Percentiles rank a stretch among this genome's conserved stretches.
These are phyloP conservation scores for Aspergillus fumigatus DNA, from an alignment of 2,329 filamentous ascomycete genomes.

Conservation along the genomic window DNA sequence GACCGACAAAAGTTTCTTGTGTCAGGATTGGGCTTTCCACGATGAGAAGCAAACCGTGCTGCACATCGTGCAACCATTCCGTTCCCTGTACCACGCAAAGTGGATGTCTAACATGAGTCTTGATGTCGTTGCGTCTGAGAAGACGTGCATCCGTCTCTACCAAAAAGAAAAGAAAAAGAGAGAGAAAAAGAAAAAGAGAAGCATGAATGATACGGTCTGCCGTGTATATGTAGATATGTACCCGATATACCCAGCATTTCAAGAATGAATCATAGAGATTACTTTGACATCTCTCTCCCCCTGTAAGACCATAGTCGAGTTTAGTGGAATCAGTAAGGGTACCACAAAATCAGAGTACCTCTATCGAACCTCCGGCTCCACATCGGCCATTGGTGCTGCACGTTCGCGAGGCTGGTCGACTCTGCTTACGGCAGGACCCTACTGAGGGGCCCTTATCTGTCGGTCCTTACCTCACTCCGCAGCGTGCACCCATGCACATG, in stretches of 20 bases:
- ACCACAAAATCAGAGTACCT: not conserved
- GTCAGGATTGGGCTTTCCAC: not conserved
- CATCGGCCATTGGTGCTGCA: not conserved
- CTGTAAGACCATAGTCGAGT: not conserved
- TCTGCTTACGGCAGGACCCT: not conserved
- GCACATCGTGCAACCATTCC: not conserved
- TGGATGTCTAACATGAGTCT: slow-evolving; percentile 1
- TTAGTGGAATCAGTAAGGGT: not conserved
- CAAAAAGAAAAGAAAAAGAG: not conserved
- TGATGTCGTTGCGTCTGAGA: slow-evolving; percentile 12
- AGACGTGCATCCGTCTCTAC: slow-evolving; percentile 4
- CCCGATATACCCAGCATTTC: slow-evolving; percentile 5
- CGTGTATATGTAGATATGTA: slow-evolving; percentile 17
- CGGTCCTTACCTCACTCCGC: not conserved
- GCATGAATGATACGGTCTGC: slow-evolving; percentile 8
- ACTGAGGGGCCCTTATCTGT: not conserved
- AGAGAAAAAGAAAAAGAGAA: slow-evolving; percentile 1
- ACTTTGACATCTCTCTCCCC: not conserved
- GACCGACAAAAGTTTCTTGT: not conserved
- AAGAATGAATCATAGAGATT: slow-evolving; percentile 6
- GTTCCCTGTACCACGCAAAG: not conserved
- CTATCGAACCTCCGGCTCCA: not conserved
- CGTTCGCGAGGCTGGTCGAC: not conserved
- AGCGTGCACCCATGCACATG: not conserved
- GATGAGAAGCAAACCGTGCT: not conserved